A percentile compares a stretch with the other conserved stretches of the same genome.
Evolutionary conservation across 2,329 filamentous ascomycete genomes (phyloP).

Genomic region (Fonsecaea erecta): DNA sequence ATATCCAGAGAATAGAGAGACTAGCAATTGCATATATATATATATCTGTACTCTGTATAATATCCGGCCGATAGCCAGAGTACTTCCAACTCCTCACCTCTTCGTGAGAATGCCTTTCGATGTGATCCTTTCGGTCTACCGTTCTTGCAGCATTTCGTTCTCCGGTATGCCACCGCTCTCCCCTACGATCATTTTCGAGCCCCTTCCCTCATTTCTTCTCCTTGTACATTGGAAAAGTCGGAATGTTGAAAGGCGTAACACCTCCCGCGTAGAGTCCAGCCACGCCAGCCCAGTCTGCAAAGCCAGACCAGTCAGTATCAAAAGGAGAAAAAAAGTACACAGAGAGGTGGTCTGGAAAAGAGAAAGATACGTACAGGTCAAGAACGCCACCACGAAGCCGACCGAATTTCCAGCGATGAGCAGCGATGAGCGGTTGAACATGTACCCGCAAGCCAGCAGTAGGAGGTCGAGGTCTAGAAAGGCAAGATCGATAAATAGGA

Average conservation of each 20-base stretch:
- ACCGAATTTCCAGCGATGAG: constrained; percentile 37
- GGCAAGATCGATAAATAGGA: constrained; percentile 37
- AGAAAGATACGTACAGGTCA: constrained; percentile 37
- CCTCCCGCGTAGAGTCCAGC: constrained; percentile 35
- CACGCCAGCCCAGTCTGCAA: constrained; percentile 37
- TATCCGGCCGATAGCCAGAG: background rate
- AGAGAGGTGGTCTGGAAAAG: too few relatives aligned
- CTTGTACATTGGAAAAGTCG: constrained; percentile 30
- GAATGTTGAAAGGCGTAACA: constrained; percentile 35
- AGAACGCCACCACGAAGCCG: constrained; percentile 38
- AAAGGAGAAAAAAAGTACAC: too few relatives aligned
- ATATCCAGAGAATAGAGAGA: background rate
- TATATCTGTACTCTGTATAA: background rate
- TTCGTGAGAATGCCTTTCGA: background rate
- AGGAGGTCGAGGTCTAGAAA: constrained; percentile 38
- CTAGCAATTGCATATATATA: background rate
- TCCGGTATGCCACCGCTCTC: background rate
- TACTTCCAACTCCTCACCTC: background rate
- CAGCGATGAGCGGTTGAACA: constrained; percentile 30
- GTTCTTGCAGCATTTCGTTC: background rate
- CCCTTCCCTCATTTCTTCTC: constrained; percentile 12
- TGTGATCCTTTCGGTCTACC: background rate
- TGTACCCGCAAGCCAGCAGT: constrained; percentile 40
- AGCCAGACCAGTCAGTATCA: background rate
- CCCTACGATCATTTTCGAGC: background rate